Evolutionary conservation across 176 grass and related monocot genomes (phyloP), one percentile per base, ranked within the genome.

Genomic region (Zea luxurians): DNA sequence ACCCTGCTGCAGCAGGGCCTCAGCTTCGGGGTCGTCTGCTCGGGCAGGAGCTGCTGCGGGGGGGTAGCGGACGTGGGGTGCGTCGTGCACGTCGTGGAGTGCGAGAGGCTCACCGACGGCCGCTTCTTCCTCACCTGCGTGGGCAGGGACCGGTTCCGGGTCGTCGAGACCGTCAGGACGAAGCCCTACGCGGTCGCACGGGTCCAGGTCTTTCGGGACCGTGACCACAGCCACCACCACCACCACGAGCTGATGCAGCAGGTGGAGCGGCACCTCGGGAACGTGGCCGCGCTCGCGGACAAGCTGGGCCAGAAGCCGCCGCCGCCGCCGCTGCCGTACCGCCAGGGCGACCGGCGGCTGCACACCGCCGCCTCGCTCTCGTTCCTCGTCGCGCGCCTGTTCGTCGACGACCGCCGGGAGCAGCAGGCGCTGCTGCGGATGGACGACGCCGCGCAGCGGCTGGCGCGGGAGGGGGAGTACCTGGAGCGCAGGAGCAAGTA

Each of bases 121-220:
- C 78, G 92, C 1, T 99, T 95, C 82, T 99, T 99, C 75, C 78
- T 99, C 46, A 93, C 91, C 37, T 99, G 92, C 55, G 79, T 89
- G 2, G 92, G 81, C 21, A 83, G 82, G 50, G 90, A 93, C 35
- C 85, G 96, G 10, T 99, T 99, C 86, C 89, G 88, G 13, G 83
- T 95, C 35, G 3, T 81, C 2, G 70, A 78, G 44, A 40, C 87
- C 37, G 37, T 92, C 86, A 88, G 92, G 66, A 90, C 89, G 4
- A 95, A 92, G 75, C 96, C 96, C 48, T 99, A 92, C 70, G 68
- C 87, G 15, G 82, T 99, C 7, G 95, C 91, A 2, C 82, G 83
- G 36, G 67, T 98, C 17, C 69, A 89, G 50, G 87, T 87, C 27
- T 66, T 92, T 27, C 27, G 27, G 27, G 13, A 83, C 27, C 27